Evolutionary conservation across 2,329 filamentous ascomycete genomes (phyloP), one percentile per base, ranked within the genome.

Genomic region (Aspergillus brunneoviolaceus): DNA sequence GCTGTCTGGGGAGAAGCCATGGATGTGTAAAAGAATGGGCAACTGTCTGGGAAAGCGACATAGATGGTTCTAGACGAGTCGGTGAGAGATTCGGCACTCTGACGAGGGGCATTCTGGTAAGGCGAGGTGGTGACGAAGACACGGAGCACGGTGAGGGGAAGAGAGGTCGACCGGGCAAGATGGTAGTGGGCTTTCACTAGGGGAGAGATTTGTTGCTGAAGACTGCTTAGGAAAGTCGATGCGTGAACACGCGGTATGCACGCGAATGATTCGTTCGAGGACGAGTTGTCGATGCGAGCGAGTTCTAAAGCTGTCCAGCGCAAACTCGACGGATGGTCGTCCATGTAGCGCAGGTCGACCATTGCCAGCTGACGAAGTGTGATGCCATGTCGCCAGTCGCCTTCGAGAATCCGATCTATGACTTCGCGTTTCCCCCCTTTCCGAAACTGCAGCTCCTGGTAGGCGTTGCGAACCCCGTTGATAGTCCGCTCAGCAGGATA

Each of bases 151-250:
- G 90, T 83, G 4, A 95, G 79, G 0, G 90, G 86, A 7, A 79
- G 67, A 1, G 82, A 81, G 56, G 84, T 81, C 56, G 90, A 88
- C n/a, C 88, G 85, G 65, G 89, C 87, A 61, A 95, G 85, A 67
- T 91, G 88, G 74, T 91, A 95, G 75, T 96, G 90, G 5, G 90
- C 89, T 74, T 95, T 96, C 67, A 93, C 85, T 60, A 95, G 84
- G 1, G 91, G 90, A 1, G 91, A 81, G 19, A 92, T 84, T 70
- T 93, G 88, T 47, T 82, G 81, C 66, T 93, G 89, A 2, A 96
- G 84, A 65, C 88, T 89, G 64, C 86, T 85, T 42, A 96, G 80
- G 73, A 96, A 96, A 0, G 89, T 90, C 4, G 89, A 86, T 1
- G 91, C 89, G 69, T 96, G 90, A 69, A 95, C 91, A 16, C 89